Percentiles rank a stretch among this genome's conserved stretches.
phyloP scores from a whole-genome alignment of 345 rosid species.

The Gossypium anomalum region DNA sequence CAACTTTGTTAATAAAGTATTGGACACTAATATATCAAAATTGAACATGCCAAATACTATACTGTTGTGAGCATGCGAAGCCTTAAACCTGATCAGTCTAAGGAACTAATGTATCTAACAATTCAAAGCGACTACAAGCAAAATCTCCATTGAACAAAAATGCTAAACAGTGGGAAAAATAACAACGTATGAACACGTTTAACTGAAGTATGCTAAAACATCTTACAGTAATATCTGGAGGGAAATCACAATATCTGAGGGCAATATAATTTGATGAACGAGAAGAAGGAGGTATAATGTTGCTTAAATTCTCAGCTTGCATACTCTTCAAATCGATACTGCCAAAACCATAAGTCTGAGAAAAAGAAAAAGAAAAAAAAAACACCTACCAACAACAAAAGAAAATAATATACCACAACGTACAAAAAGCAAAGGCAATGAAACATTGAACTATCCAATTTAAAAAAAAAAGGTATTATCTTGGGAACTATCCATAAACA shows the following conservation, averaged over 20 bases:
- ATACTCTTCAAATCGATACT: conserved; percentile 92
- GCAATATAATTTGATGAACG: conserved; percentile 86
- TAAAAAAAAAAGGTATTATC: no score
- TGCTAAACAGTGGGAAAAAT: not conserved
- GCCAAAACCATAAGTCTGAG: conserved; percentile 86
- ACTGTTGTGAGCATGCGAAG: not conserved
- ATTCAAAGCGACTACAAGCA: not conserved
- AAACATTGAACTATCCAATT: not conserved
- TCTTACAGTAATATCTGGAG: conserved; percentile 71
- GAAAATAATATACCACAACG: conserved; percentile 18
- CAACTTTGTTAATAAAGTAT: not conserved
- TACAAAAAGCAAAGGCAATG: conserved; percentile 11
- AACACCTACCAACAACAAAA: conserved; percentile 32
- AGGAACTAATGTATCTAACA: not conserved
- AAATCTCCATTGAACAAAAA: not conserved
- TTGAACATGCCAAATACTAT: not conserved
- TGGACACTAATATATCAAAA: not conserved
- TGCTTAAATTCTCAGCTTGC: conserved; percentile 82
- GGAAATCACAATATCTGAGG: conserved; percentile 59
- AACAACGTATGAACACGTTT: not conserved
- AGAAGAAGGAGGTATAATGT: conserved; percentile 80
- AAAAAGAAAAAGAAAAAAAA: conserved; percentile 19
- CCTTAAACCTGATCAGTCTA: not conserved
- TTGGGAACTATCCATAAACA: not conserved
- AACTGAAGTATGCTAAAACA: conserved; percentile 17